These are phyloP conservation scores for Deinandra increscens DNA, from an alignment of 129 eudicot genomes.

Conservation along the genomic window DNA sequence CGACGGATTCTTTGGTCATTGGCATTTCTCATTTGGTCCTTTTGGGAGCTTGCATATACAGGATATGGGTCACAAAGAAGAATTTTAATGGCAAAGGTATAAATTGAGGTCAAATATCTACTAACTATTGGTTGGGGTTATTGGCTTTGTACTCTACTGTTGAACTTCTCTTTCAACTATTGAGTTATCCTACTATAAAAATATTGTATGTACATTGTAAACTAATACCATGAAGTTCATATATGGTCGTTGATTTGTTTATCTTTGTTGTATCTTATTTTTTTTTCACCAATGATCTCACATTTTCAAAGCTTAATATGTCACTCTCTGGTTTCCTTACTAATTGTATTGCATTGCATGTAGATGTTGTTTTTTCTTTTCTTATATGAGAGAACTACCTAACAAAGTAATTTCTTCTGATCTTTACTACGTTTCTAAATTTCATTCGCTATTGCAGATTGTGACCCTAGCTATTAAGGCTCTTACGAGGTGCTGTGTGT, in stretches of 20 bases:
- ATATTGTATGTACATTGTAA: neutral
- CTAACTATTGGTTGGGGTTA: constrained; percentile 63
- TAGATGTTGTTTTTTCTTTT: neutral
- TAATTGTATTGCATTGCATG: constrained; percentile 11
- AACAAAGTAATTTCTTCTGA: neutral
- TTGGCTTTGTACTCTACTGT: constrained; percentile 64
- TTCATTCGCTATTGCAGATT: constrained; percentile 44
- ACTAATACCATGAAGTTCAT: neutral
- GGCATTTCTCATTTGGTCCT: constrained; percentile 71
- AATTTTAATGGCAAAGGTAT: constrained; percentile 56
- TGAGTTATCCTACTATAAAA: neutral
- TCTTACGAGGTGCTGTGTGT: constrained; percentile 74
- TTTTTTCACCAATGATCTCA: constrained; percentile 10
- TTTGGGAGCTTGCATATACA: constrained; percentile 55
- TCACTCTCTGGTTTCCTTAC: neutral
- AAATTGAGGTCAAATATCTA: constrained; percentile 62
- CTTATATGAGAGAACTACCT: constrained; percentile 4
- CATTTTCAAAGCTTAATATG: constrained; percentile 9
- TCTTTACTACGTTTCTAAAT: neutral
- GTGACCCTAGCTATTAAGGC: constrained; percentile 66
- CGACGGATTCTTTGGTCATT: too few species aligned
- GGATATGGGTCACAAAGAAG: constrained; percentile 65
- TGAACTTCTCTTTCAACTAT: constrained; percentile 26
- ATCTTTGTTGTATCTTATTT: neutral
- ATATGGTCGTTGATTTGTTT: neutral